phyloP scores from a whole-genome alignment of 306 rosid genomes.

The Cucurbita ficifolia region DNA sequence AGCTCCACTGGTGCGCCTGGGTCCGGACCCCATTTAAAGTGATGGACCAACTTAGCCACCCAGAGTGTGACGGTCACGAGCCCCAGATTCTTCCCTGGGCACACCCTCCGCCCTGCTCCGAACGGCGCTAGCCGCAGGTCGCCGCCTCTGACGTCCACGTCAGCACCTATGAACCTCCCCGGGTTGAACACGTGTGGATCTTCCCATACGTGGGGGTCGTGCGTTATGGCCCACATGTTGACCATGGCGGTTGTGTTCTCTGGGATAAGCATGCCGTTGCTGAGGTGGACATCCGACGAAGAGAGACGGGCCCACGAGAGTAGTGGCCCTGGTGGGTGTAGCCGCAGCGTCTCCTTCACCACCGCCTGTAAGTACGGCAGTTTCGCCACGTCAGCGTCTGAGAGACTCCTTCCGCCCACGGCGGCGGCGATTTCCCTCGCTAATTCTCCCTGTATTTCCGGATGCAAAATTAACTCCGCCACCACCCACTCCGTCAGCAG shows the following conservation, averaged over 20 bases:
- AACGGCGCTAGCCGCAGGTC: slow-evolving; percentile 45
- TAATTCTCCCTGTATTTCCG: slow-evolving; percentile 17
- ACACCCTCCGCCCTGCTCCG: slow-evolving; percentile 45
- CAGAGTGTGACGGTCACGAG: slow-evolving; percentile 29
- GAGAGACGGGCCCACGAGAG: slow-evolving; percentile 53
- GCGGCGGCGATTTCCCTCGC: slow-evolving; percentile 11
- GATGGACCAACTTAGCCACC: slow-evolving; percentile 32
- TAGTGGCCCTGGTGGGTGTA: slow-evolving; percentile 49
- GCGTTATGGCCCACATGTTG: slow-evolving; percentile 57
- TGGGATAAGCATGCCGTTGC: slow-evolving; percentile 46
- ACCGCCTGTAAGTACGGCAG: slow-evolving; percentile 37
- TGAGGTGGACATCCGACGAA: slow-evolving; percentile 36
- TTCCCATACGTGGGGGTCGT: slow-evolving; percentile 32
- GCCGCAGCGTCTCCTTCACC: slow-evolving; percentile 36
- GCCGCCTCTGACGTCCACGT: slow-evolving; percentile 36
- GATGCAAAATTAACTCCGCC: slow-evolving; percentile 34
- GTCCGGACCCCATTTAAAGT: slow-evolving; percentile 23
- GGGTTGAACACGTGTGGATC: slow-evolving; percentile 26
- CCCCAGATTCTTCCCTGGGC: slow-evolving; percentile 42
- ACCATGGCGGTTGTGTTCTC: slow-evolving; percentile 43
- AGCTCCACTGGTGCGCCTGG: slow-evolving; percentile 20
- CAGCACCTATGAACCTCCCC: slow-evolving; percentile 28
- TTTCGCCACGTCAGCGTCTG: slow-evolving; percentile 30
- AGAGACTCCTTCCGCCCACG: slow-evolving; percentile 7
- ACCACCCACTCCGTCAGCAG: slow-evolving; percentile 43